Percentiles rank a stretch among this genome's conserved stretches.
These are phyloP conservation scores for Solanum stenotomum DNA, from an alignment of 257 asterid species.

Conservation along the genomic window DNA sequence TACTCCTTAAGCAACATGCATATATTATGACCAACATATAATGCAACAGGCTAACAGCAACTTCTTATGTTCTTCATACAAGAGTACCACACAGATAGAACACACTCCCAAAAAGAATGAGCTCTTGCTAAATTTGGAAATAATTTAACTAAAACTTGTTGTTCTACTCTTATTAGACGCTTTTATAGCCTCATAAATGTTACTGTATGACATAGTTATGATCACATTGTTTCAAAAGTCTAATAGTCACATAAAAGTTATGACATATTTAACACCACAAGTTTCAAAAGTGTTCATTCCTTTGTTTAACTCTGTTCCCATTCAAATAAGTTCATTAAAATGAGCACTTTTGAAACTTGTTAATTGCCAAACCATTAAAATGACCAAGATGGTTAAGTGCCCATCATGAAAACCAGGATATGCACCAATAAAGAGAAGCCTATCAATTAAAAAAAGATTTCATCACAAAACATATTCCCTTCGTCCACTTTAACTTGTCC, in stretches of 20 bases:
- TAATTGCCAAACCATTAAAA: neutral
- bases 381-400: neutral
- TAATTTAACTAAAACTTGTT: neutral
- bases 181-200: neutral
- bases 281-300: neutral
- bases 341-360: neutral
- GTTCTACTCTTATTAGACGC: neutral
- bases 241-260: neutral
- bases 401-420: neutral
- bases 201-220: neutral
- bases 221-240: neutral
- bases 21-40: neutral
- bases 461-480: neutral
- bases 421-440: neutral
- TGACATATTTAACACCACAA: neutral
- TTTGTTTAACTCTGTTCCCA: neutral
- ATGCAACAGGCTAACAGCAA: neutral
- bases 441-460: neutral
- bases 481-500: neutral
- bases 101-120: neutral
- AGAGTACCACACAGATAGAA: neutral
- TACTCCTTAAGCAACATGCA: neutral
- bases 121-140: neutral
- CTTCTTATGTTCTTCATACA: neutral
- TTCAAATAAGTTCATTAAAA: neutral